Evolutionary conservation across 2,329 filamentous ascomycete species (phyloP).

Genomic region (Alternaria metachromatica): DNA sequence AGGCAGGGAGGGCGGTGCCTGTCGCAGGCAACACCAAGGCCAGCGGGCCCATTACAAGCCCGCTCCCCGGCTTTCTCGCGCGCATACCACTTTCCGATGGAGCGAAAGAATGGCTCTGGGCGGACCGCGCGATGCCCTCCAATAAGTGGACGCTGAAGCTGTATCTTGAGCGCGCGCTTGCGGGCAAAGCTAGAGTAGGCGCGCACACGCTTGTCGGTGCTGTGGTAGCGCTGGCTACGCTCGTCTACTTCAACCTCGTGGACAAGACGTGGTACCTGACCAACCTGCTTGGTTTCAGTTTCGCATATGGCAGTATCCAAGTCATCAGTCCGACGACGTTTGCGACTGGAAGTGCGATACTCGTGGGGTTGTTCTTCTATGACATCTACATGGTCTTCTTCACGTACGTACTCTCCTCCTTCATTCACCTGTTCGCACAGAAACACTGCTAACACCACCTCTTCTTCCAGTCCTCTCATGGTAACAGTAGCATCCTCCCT

Average conservation of each 20-base stretch:
- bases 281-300: conserved; percentile 85
- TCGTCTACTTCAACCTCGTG: conserved; percentile 70
- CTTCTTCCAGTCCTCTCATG: conserved; percentile 71
- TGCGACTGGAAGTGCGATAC: conserved; percentile 76
- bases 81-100: conserved; percentile 53
- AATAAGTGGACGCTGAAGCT: conserved; percentile 60
- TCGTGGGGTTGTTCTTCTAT: conserved; percentile 86
- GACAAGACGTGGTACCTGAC: conserved; percentile 73
- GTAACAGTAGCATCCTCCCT: conserved; percentile 85
- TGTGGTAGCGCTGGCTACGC: conserved; percentile 60
- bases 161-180: conserved; percentile 60
- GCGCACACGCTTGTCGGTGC: conserved; percentile 63
- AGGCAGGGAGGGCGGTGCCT: conserved; percentile 41
- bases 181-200: conserved; percentile 60
- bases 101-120: conserved; percentile 55
- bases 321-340: conserved; percentile 91
- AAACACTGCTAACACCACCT: conserved; percentile 7
- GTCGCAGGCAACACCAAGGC: conserved; percentile 37
- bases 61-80: conserved; percentile 60
- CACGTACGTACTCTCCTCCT: conserved; percentile 59
- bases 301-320: conserved; percentile 83
- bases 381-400: conserved; percentile 94
- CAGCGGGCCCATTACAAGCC: conserved; percentile 46
- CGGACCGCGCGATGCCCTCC: conserved; percentile 54
- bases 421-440: background rate